Conservation (phyloP, 2,329 filamentous ascomycete species). For the Cercospora brassicicola region DNA sequence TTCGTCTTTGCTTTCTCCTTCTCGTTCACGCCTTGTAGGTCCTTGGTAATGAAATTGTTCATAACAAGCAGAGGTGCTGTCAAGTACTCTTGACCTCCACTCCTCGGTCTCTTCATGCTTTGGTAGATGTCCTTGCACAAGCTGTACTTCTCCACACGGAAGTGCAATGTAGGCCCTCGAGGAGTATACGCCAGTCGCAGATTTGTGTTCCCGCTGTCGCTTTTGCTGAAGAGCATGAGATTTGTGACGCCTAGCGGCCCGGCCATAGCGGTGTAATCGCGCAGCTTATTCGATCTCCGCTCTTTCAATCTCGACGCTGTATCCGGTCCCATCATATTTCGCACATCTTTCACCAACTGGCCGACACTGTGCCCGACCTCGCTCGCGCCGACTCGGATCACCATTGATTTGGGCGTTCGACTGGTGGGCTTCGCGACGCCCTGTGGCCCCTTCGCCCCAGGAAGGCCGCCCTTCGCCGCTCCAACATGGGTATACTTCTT, state of each 20-base stretch:
- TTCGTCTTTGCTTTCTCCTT: conserved; percentile 62
- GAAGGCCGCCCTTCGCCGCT: conserved; percentile 59
- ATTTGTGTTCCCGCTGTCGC: conserved; percentile 86
- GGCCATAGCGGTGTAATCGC: conserved; percentile 93
- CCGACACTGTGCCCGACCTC: conserved; percentile 89
- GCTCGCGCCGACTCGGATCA: conserved; percentile 92
- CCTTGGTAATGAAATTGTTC: conserved; percentile 83
- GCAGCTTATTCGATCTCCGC: conserved; percentile 79
- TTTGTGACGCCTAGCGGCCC: conserved; percentile 92
- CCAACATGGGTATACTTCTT: conserved; percentile 88
- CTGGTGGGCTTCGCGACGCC: conserved; percentile 53
- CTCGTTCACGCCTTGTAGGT: conserved; percentile 41
- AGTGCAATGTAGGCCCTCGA: conserved; percentile 87
- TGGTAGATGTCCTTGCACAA: conserved; percentile 86
- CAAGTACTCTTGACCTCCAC: conserved; percentile 76
- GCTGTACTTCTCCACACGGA: conserved; percentile 91
- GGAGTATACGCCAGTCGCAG: conserved; percentile 84
- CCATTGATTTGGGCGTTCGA: conserved; percentile 89
- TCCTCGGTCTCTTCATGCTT: conserved; percentile 78
- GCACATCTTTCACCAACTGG: conserved; percentile 87
- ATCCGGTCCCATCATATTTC: conserved; percentile 91
- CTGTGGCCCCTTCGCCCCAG: conserved; percentile 55
- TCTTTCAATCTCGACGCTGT: conserved; percentile 89
- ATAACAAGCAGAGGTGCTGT: conserved; percentile 91
- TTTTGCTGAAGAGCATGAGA: conserved; percentile 88